Conservation (phyloP, 306 rosid species). For the Nissolia schottii region DNA sequence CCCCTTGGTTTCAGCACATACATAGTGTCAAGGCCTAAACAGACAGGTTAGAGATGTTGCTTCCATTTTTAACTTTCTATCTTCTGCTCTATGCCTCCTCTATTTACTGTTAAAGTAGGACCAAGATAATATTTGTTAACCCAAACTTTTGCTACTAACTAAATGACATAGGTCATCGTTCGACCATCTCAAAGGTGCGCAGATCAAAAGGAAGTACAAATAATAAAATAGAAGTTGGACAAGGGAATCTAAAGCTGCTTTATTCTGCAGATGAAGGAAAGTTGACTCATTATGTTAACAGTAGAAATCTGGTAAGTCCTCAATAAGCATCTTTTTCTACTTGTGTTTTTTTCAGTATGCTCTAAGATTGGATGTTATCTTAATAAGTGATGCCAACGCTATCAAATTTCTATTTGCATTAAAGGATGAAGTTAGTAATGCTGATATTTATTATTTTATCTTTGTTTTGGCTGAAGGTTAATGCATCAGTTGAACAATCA, state of each 20-base stretch:
- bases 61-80: constrained; percentile 6
- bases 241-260: constrained; percentile 65
- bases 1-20: constrained; percentile 88
- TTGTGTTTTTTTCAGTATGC: background rate
- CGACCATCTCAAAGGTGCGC: constrained; percentile 35
- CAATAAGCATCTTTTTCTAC: constrained; percentile 8
- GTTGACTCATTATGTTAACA: constrained; percentile 54
- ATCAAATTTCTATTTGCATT: constrained; percentile 20
- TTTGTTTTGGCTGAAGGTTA: constrained; percentile 40
- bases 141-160: constrained; percentile 15
- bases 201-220: constrained; percentile 27
- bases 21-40: constrained; percentile 41
- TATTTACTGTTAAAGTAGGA: constrained; percentile 7
- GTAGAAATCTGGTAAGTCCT: constrained; percentile 46
- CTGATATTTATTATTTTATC: constrained; percentile 10
- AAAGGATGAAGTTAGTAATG: background rate
- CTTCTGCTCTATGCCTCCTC: background rate
- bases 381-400: background rate
- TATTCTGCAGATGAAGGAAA: constrained; percentile 66
- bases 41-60: constrained; percentile 30
- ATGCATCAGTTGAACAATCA: constrained; percentile 44
- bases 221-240: constrained; percentile 60
- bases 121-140: constrained; percentile 8
- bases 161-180: constrained; percentile 25
- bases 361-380: constrained; percentile 12